Percentiles rank a stretch among this genome's conserved stretches.
phyloP scores from a whole-genome alignment of 2,329 filamentous ascomycete species.

The Stagonosporopsis tanaceti region DNA sequence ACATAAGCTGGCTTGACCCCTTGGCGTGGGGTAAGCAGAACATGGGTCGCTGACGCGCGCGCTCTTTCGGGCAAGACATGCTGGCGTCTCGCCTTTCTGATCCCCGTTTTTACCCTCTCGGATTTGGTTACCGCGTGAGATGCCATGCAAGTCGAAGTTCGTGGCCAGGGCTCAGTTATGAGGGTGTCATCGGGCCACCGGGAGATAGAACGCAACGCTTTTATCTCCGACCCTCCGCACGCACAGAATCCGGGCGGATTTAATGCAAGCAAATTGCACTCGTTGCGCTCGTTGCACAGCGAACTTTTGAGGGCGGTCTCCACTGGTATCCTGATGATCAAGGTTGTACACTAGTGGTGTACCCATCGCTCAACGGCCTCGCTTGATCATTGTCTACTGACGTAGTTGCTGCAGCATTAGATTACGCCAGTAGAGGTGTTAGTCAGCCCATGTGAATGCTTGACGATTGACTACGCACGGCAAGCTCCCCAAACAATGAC shows the following conservation, averaged over 20 bases:
- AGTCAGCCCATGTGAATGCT: background rate
- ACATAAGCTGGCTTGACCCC: constrained; percentile 5
- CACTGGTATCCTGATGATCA: background rate
- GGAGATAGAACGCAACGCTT: no score
- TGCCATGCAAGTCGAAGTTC: background rate
- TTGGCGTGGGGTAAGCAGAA: constrained; percentile 4
- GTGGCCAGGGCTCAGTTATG: no score
- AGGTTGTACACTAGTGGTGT: background rate
- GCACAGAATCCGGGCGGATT: no score
- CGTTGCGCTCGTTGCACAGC: no score
- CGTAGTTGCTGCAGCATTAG: constrained; percentile 1
- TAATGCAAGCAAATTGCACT: no score
- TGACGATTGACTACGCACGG: background rate
- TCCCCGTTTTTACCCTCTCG: no score
- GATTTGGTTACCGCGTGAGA: background rate
- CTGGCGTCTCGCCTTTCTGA: background rate
- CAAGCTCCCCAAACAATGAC: background rate
- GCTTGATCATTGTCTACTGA: constrained; percentile 3
- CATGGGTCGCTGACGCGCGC: background rate
- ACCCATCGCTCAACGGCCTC: background rate
- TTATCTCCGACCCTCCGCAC: no score
- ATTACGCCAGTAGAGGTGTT: background rate
- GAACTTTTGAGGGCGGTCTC: no score
- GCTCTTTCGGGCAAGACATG: background rate
- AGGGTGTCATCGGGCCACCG: no score